Conservation (phyloP, 2,329 filamentous ascomycete species). For the Intubia oerlemansii region DNA sequence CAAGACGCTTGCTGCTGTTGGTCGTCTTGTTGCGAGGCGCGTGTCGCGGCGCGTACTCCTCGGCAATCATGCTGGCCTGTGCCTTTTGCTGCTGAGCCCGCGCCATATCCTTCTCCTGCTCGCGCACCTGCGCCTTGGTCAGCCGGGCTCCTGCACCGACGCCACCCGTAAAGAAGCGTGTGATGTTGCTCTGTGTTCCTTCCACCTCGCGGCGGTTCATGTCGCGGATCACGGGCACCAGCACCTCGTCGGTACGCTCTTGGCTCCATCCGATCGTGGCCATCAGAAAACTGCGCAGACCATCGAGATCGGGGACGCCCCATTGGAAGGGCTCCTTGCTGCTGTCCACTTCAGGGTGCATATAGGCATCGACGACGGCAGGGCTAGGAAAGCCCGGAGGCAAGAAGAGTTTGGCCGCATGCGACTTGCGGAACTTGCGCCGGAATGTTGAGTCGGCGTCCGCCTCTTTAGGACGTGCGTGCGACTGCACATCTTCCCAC, state of each 20-base stretch:
- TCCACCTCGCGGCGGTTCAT: constrained; percentile 80
- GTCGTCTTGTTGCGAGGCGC: constrained; percentile 7
- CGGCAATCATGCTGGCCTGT: constrained; percentile 3
- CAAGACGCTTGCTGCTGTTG: constrained; percentile 13
- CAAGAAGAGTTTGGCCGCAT: constrained; percentile 70
- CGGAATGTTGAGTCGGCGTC: constrained; percentile 45
- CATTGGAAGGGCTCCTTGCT: constrained; percentile 70
- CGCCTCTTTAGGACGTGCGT: too few species aligned
- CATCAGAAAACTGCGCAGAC: constrained; percentile 69
- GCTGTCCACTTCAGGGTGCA: constrained; percentile 66
- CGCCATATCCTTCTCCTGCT: constrained; percentile 3
- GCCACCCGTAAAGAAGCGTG: constrained; percentile 63
- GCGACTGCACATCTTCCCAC: constrained; percentile 43
- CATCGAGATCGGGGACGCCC: constrained; percentile 85
- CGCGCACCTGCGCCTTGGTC: constrained; percentile 3
- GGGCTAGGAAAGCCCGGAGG: constrained; percentile 58
- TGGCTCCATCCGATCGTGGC: constrained; percentile 79
- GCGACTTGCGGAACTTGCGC: constrained; percentile 63
- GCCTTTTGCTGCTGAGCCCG: constrained; percentile 1
- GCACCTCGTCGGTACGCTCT: constrained; percentile 83
- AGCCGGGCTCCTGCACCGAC: constrained; percentile 18
- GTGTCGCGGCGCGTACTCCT: constrained; percentile 12
- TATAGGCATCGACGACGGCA: constrained; percentile 64
- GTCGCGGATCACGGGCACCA: constrained; percentile 85
- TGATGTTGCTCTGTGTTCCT: constrained; percentile 92